Base-by-base conservation (phyloP, 2,329 filamentous ascomycete genomes). In the Hypoxylon sp. region DNA sequence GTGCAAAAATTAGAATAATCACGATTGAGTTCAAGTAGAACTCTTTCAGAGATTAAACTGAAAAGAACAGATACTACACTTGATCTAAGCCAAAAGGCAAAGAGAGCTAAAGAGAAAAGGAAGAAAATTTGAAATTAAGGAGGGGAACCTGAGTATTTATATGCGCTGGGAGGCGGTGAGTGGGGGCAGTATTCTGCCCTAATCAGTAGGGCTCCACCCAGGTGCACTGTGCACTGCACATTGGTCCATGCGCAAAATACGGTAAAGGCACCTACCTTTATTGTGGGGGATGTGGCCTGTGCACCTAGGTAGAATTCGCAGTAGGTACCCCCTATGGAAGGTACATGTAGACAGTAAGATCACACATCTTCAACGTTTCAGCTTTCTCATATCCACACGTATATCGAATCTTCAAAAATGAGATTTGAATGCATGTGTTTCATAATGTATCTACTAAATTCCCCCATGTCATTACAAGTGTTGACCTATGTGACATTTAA, bases 41-140 rank as follows among this genome's bases (percentile, higher is more conserved):
- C 85, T 86, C 87, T 94, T 92, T 91, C 91, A 94, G 92, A 92
- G 90, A 94, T 94, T 94, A 94, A 94, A 94, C 92, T 94, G 90
- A 93, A 92, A 94, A 94, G 92, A 94, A 94, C 91, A 93, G 91
- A 93, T 94, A 94, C 91, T 94, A 93, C 91, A 94, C 91, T 93
- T 94, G 91, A 94, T 94, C 91, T 93, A 92, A 92, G 76, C 76
- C 76, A 78, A 76, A 76, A 77, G 76, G 76, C 83, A 84, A 85
- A 85, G 83, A 84, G 82, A 84, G 83, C 83, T 85, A 74, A 81
- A 77, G 82, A 84, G 82, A 82, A 85, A 86, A 84, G 63, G 83
- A 84, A 69, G n/a, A 80, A 83, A 82, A 57, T 48, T 46, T 1
- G 35, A 72, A 70, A 63, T 17, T 2, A 3, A 39, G 59, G 54